Evolutionary conservation across 352 stramenopile species (phyloP), one percentile per base, ranked within the genome.

Genomic region (Thalassiosira allenii): DNA sequence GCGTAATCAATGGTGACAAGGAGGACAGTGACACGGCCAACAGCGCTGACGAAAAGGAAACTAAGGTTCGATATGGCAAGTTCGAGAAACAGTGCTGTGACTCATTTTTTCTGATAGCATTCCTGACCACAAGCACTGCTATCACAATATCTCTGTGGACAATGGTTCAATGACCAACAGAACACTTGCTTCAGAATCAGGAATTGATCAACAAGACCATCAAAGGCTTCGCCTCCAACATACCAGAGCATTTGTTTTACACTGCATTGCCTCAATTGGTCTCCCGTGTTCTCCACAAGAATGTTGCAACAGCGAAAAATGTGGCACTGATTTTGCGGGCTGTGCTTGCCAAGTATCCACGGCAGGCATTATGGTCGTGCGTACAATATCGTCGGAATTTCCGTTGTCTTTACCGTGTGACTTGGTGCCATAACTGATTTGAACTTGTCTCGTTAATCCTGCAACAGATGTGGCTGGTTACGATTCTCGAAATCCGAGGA

Each of bases 191-290:
- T 44, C 1, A 77, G 70, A 79, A 75, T 61, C 82, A 89, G 70
- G 43, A 47, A 9, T 27, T 59, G 43, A 52, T 87, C 47, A 89
- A 89, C 73, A 68, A 76, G 5, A 37, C 81, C 2, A 82, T 88
- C 25, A 77, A 81, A 65, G 77, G 43, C 40, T 80, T 86, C 23
- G 77, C 71, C 17, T 67, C 53, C 23, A 81, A 79, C 17, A 93
- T 97, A 49, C 89, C 92, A 44, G 88, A 94, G 3, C 97, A 98
- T 80, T 93, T 98, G 47, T 99, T 98, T 94, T 97, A 99, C 30
- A 97, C 97, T 34, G 98, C 96, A 49, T 95, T 99, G 67, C 97
- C 97, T 29, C 98, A 99, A 91, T 95, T 99, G 3, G 96, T 98
- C 14, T 99, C 97, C 22, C 93, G 97, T 51, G 72, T 94, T n/a